Evolutionary conservation across 192 early-diverging fungal genomes (phyloP).

Genomic region (Podila verticillata): DNA sequence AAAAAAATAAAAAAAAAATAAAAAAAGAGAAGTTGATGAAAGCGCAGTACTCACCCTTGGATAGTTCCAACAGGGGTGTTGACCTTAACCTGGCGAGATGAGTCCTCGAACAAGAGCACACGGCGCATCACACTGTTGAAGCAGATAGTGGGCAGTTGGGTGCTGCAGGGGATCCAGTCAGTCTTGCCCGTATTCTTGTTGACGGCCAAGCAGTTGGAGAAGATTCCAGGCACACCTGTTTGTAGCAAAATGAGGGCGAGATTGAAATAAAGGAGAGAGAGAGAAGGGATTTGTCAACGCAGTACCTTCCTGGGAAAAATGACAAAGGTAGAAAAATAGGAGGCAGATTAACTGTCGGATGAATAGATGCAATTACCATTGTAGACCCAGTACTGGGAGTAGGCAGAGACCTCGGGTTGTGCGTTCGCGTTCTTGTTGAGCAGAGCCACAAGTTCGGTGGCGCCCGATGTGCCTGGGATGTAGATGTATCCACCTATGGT

Average conservation of each 20-base stretch:
- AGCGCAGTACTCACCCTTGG: conserved; percentile 15
- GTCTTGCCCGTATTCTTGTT: conserved; percentile 42
- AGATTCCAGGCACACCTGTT: conserved; percentile 23
- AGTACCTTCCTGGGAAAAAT: not conserved
- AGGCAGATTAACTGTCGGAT: not conserved
- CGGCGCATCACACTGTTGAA: conserved; percentile 40
- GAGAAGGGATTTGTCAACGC: not conserved
- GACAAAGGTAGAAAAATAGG: not conserved
- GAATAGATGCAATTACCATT: conserved; percentile 18
- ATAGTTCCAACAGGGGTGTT: conserved; percentile 35
- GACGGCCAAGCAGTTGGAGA: conserved; percentile 31
- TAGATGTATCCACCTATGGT: conserved; percentile 15
- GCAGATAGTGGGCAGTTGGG: conserved; percentile 25
- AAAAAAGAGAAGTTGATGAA: no score
- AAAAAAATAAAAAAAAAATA: no score
- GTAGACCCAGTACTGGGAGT: conserved; percentile 26
- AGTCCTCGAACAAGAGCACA: conserved; percentile 34
- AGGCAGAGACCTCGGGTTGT: conserved; percentile 2
- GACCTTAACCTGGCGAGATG: conserved; percentile 47
- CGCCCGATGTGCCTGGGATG: conserved; percentile 7
- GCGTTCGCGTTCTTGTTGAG: conserved; percentile 7
- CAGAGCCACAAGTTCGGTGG: not conserved
- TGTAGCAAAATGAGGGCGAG: no score
- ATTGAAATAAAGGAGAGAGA: no score
- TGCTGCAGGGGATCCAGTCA: conserved; percentile 36